These are phyloP conservation scores for Dispira simplex DNA, from an alignment of 192 early-diverging fungal genomes.

Conservation along the genomic window DNA sequence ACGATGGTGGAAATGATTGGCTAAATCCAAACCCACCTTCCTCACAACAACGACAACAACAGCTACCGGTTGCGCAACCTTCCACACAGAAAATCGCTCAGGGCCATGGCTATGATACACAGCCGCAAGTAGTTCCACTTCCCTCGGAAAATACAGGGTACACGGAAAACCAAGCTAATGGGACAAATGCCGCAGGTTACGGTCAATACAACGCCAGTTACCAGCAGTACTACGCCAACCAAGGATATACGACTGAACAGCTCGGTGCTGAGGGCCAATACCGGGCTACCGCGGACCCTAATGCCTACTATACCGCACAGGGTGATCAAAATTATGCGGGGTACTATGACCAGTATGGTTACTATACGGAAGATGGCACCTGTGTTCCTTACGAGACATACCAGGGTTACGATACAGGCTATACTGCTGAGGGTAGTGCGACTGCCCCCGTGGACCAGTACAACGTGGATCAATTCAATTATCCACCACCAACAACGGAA, in stretches of 20 bases:
- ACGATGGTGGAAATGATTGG: neutral
- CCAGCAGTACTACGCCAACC: neutral
- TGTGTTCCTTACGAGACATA: neutral
- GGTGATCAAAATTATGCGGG: neutral
- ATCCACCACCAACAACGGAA: neutral
- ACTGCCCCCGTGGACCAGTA: neutral
- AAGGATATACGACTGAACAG: neutral
- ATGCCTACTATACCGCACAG: neutral
- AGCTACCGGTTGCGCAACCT: neutral
- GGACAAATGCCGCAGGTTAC: neutral
- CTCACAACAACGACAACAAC: neutral
- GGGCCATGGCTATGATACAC: neutral
- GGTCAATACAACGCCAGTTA: neutral
- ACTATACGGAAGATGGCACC: conserved; percentile 7
- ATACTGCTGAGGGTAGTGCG: neutral
- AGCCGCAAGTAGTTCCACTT: neutral
- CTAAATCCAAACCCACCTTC: neutral
- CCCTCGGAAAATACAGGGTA: neutral
- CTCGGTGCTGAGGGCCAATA: neutral
- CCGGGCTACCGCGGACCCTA: neutral
- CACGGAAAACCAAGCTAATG: neutral
- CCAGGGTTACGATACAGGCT: neutral
- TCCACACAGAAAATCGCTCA: too few relatives aligned
- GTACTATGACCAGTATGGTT: conserved; percentile 9
- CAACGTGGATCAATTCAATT: neutral